Evolutionary conservation across 106 monocot species (phyloP).

Genomic region (Dioscorea alata): DNA sequence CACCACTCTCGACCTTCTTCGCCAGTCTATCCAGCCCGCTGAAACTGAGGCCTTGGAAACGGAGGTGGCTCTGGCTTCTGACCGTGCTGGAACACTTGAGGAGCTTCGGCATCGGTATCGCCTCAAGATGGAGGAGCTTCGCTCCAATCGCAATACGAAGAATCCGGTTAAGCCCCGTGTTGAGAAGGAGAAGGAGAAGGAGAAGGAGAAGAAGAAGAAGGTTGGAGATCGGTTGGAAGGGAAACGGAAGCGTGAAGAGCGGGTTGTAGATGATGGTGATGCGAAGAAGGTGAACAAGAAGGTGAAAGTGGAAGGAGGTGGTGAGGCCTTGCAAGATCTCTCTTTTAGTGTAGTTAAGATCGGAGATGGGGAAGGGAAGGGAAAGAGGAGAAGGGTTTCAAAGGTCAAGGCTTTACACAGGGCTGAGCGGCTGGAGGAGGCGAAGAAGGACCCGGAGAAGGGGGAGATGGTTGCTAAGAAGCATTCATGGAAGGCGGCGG

Average conservation of each 20-base stretch:
- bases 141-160: slow-evolving; percentile 41
- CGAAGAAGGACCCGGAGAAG: slow-evolving; percentile 74
- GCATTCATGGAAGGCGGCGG: slow-evolving; percentile 70
- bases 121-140: slow-evolving; percentile 62
- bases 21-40: too few relatives aligned
- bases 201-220: slow-evolving; percentile 8
- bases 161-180: slow-evolving; percentile 7
- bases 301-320: background rate
- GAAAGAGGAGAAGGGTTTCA: slow-evolving; percentile 45
- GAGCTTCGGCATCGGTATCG: slow-evolving; percentile 69
- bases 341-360: slow-evolving; percentile 54
- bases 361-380: slow-evolving; percentile 28
- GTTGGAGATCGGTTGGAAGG: background rate
- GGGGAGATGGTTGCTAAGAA: slow-evolving; percentile 50
- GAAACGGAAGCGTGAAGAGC: slow-evolving; percentile 39
- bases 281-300: slow-evolving; percentile 14
- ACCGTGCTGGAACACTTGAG: slow-evolving; percentile 64
- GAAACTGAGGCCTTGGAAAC: too few relatives aligned
- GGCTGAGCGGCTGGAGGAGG: slow-evolving; percentile 52
- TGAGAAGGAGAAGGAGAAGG: slow-evolving; percentile 5
- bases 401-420: slow-evolving; percentile 51
- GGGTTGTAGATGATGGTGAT: slow-evolving; percentile 1
- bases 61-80: background rate
- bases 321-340: slow-evolving; percentile 21
- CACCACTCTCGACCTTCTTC: slow-evolving; percentile 50